Evolutionary conservation across 225 moss, liverwort and hornwort genomes (phyloP).

Genomic region (Marchantia polymorpha): DNA sequence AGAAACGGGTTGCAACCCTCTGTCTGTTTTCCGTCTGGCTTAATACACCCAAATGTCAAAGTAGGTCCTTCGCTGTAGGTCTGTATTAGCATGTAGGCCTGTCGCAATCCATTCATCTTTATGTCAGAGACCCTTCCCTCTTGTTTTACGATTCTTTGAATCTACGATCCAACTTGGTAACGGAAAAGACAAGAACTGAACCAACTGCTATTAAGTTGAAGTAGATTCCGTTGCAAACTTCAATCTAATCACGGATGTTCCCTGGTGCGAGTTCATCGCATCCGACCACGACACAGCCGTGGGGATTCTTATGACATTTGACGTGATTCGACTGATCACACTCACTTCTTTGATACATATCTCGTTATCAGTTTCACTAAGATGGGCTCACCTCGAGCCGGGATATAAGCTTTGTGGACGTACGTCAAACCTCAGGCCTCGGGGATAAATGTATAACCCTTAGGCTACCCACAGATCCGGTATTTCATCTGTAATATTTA

Average conservation of each 20-base stretch:
- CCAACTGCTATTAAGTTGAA: conserved; percentile 7
- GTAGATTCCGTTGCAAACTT: background rate
- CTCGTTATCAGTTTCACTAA: too few relatives aligned
- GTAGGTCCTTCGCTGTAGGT: background rate
- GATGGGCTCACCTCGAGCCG: too few relatives aligned
- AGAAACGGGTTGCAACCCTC: background rate
- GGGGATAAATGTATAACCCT: too few relatives aligned
- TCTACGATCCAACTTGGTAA: background rate
- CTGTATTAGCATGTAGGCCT: background rate
- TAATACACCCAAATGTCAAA: background rate
- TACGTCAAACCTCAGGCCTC: too few relatives aligned
- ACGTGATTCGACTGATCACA: too few relatives aligned
- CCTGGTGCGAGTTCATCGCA: background rate
- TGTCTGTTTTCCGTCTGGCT: background rate
- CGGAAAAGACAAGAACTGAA: conserved; percentile 8
- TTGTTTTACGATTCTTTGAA: background rate
- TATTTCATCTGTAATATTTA: too few relatives aligned
- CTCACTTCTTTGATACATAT: too few relatives aligned
- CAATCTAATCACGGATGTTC: background rate
- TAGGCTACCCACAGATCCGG: too few relatives aligned
- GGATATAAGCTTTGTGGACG: too few relatives aligned
- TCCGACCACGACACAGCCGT: too few relatives aligned
- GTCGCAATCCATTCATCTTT: background rate
- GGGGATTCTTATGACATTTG: too few relatives aligned
- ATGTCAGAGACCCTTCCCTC: background rate